A percentile compares a stretch with the other conserved stretches of the same genome.
Evolutionary conservation across 225 moss, liverwort and hornwort species (phyloP).

Genomic region (Straminergon stramineum): DNA sequence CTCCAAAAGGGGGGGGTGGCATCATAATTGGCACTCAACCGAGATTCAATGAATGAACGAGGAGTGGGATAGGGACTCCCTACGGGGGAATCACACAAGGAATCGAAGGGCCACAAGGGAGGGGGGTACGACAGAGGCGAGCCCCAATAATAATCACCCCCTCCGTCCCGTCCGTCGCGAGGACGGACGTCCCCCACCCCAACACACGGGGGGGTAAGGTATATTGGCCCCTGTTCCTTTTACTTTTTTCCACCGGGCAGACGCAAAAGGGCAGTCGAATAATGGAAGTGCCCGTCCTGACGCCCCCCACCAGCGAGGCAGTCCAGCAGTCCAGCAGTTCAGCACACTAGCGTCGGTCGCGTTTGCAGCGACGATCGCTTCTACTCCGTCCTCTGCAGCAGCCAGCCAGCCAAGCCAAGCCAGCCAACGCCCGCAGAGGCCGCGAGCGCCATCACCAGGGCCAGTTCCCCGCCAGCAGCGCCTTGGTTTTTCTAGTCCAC

Average conservation of each 20-base stretch:
- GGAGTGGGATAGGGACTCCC: background rate
- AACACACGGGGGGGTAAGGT: slow-evolving; percentile 12
- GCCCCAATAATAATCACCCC: background rate
- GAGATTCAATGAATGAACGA: background rate
- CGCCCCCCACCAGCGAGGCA: slow-evolving; percentile 8
- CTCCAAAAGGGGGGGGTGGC: background rate
- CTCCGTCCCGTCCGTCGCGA: background rate
- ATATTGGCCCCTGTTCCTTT: background rate
- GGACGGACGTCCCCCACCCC: background rate
- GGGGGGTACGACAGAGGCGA: background rate
- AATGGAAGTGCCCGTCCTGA: slow-evolving; percentile 27
- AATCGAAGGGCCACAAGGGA: background rate
- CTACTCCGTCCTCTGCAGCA: background rate
- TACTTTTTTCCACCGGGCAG: background rate
- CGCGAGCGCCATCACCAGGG: background rate
- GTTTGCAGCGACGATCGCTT: background rate
- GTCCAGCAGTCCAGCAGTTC: background rate
- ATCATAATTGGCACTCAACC: slow-evolving; percentile 10
- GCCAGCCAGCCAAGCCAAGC: background rate
- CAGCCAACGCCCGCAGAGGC: background rate
- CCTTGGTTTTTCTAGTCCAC: background rate
- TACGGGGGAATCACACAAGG: background rate
- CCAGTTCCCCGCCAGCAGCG: background rate
- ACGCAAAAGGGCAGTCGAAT: background rate
- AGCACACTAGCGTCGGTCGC: background rate